These are phyloP conservation scores for Danielozyma ontarioensis DNA, from an alignment of 805 yeast genomes.

Conservation along the genomic window DNA sequence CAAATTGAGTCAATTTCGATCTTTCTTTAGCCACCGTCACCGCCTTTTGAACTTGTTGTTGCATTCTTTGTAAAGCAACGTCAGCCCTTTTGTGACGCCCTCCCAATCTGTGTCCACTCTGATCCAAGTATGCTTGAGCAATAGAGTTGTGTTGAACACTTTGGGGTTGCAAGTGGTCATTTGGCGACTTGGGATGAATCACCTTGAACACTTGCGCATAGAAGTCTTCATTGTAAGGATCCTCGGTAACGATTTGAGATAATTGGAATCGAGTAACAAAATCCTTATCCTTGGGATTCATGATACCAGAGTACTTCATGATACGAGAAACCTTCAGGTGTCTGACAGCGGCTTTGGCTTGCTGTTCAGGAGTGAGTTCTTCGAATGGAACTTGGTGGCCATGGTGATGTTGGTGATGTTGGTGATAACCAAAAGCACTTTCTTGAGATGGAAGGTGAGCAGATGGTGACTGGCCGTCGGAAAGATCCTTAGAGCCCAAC, in stretches of 20 bases:
- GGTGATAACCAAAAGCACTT: no score
- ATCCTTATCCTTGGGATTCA: slow-evolving; percentile 97
- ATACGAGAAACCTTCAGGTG: slow-evolving; percentile 73
- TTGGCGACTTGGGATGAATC: slow-evolving; percentile 48
- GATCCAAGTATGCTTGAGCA: slow-evolving; percentile 88
- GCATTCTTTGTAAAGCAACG: slow-evolving; percentile 93
- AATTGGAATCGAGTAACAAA: slow-evolving; percentile 91
- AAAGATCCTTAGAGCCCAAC: slow-evolving; percentile 47
- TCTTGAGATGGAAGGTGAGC: no score
- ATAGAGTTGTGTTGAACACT: slow-evolving; percentile 66
- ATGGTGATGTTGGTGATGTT: slow-evolving; percentile 22
- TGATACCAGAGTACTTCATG: slow-evolving; percentile 80
- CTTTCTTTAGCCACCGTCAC: slow-evolving; percentile 92
- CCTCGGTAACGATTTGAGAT: slow-evolving; percentile 93
- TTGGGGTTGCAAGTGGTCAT: slow-evolving; percentile 45
- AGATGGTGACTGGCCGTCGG: no score
- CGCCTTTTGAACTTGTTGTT: slow-evolving; percentile 94
- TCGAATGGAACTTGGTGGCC: slow-evolving; percentile 17
- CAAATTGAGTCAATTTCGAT: slow-evolving; percentile 60
- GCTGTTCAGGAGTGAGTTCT: slow-evolving; percentile 65
- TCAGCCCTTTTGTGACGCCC: slow-evolving; percentile 82
- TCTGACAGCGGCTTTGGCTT: slow-evolving; percentile 59
- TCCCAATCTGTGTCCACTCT: slow-evolving; percentile 85
- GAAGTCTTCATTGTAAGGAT: slow-evolving; percentile 95
- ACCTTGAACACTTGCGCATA: slow-evolving; percentile 87